Base-by-base conservation (phyloP, 352 stramenopile species). In the Globisporangium viniferum region DNA sequence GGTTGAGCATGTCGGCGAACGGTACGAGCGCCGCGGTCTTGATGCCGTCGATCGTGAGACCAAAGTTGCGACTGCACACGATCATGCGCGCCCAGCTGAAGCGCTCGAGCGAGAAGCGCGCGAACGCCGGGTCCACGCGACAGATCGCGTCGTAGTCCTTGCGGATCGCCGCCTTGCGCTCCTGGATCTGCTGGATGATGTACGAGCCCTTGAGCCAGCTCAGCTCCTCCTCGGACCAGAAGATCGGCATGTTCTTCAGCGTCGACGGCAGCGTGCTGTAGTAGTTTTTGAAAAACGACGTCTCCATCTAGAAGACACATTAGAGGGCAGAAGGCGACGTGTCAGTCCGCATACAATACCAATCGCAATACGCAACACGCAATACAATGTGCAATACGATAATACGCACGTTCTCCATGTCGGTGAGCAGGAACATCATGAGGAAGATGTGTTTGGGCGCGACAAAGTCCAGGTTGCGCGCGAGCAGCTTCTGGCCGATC, bases 1-100 rank as follows among this genome's bases (percentile, higher is more conserved):
- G 98, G 82, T 99, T 99, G 9, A 99, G 89, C 98, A 99, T 99
- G 79, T 99, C 98, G 29, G 97, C 97, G 75, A 99, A 99, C 0
- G 98, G 98, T 53, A 99, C 98, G 59, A 99, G 86, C 20, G 97
- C 98, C 18, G 93, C 96, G 15, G 97, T 99, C 75, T 98, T 98
- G 70, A 99, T 74, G 36, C 97, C 97, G 73, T 99, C 89, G 64
- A 99, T 96, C 12, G 98, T 93, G 35, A 99, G 77, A 0, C 97
- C 98, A 88, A 99, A 99, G 81, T 99, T 99, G 0, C 98, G 84
- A 59, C 87, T 98, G 72, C 97, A 99, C 8, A 99, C 98, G 63
- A 98, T 98, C 96, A 99, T 99, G 6, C 98, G 80, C 22, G 97
- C 97, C 97, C 97, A 99, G 75, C 94, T 97, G 79, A 99, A 99